Conservation (phyloP, 1,284 basidiomycete species). For the Boletellus deceptivus region DNA sequence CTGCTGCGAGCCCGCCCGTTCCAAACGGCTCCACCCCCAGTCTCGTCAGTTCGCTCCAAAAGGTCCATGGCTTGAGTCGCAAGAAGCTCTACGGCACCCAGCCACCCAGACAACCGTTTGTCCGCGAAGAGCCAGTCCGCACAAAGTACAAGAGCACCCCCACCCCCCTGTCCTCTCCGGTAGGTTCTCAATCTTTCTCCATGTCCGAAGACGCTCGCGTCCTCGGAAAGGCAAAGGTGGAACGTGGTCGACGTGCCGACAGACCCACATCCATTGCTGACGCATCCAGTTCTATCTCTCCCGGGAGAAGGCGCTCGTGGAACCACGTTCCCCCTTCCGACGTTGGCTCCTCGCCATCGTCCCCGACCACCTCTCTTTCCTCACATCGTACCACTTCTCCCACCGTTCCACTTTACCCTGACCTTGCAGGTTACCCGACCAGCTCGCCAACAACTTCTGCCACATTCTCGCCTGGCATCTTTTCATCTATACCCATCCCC, state of each 20-base stretch:
- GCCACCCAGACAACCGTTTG: conserved; percentile 48
- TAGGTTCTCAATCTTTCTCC: conserved; percentile 30
- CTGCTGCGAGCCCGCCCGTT: neutral
- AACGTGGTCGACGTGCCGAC: conserved; percentile 28
- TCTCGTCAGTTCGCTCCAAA: conserved; percentile 54
- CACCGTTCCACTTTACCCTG: conserved; percentile 24
- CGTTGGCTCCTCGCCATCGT: conserved; percentile 25
- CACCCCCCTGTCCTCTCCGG: conserved; percentile 33
- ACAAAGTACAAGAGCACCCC: conserved; percentile 32
- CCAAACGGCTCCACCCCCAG: conserved; percentile 33
- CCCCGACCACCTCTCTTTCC: conserved; percentile 23
- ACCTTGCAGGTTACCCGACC: conserved; percentile 17
- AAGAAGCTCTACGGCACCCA: conserved; percentile 60
- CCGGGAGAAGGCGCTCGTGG: conserved; percentile 26
- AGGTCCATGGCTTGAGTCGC: conserved; percentile 58
- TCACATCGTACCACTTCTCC: conserved; percentile 24
- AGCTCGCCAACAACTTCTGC: conserved; percentile 13
- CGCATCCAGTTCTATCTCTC: conserved; percentile 18
- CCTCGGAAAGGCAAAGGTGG: conserved; percentile 21
- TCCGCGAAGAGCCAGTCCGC: conserved; percentile 44
- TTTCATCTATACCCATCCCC: conserved; percentile 15
- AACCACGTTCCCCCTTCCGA: conserved; percentile 24
- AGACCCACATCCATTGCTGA: conserved; percentile 14
- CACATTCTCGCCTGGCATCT: conserved; percentile 11
- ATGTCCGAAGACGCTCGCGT: conserved; percentile 21